Conservation (phyloP, 495 filamentous ascomycete species). For the Annulohypoxylon maeteangense region DNA sequence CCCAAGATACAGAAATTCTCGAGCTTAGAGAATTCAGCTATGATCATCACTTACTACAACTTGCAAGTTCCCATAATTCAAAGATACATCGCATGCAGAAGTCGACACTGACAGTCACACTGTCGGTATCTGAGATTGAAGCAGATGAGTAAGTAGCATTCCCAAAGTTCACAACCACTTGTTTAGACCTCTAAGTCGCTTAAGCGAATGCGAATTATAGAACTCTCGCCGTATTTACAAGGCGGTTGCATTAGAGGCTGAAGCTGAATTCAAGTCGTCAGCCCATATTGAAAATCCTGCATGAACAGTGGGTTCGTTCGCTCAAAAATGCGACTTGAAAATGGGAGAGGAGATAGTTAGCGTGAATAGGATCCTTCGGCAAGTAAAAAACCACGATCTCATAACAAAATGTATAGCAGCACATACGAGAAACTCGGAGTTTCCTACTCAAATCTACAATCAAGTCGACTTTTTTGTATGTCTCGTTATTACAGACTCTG, state of each 20-base stretch:
- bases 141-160: neutral
- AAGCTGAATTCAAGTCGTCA: neutral
- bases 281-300: neutral
- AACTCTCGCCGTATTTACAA: neutral
- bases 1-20: neutral
- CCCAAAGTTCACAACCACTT: neutral
- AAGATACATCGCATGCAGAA: neutral
- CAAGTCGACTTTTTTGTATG: no score
- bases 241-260: constrained; percentile 8
- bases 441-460: no score
- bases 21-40: neutral
- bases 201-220: neutral
- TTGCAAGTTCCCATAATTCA: neutral
- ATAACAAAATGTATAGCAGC: neutral
- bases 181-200: neutral
- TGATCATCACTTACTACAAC: neutral
- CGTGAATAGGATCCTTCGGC: neutral
- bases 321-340: neutral
- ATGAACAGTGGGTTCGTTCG: neutral
- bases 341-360: neutral
- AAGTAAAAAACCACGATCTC: neutral
- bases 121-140: no score
- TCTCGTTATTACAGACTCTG: no score
- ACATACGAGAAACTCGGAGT: neutral
- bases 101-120: neutral